Evolutionary conservation across 345 rosid genomes (phyloP).

Genomic region (Cardamine chenopodiifolia): DNA sequence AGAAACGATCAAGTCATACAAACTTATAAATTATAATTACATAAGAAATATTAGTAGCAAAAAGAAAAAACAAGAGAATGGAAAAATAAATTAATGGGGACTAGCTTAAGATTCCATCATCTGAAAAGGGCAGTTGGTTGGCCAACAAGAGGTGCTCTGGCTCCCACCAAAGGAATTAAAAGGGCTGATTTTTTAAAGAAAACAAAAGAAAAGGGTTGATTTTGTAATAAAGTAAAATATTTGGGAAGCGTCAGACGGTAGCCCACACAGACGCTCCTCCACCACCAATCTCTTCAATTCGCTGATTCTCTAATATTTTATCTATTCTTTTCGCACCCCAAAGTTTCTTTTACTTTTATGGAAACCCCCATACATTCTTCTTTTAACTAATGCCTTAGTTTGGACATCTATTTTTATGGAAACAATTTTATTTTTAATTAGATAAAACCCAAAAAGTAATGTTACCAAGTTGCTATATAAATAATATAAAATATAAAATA

Average conservation of each 20-base stretch:
- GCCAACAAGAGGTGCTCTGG: constrained; percentile 40
- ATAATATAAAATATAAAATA: background rate
- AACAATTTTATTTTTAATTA: background rate
- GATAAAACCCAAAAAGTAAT: background rate
- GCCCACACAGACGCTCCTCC: constrained; percentile 26
- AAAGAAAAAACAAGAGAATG: background rate
- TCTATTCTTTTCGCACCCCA: constrained; percentile 10
- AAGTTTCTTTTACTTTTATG: constrained; percentile 32
- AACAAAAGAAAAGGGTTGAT: constrained; percentile 13
- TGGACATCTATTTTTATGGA: constrained; percentile 4
- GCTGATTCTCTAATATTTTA: constrained; percentile 30
- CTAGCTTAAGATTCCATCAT: constrained; percentile 36
- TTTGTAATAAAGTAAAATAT: constrained; percentile 35
- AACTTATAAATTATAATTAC: background rate
- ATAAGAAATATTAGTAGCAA: background rate
- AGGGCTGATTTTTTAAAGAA: background rate
- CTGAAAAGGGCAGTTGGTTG: constrained; percentile 40
- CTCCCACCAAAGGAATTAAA: constrained; percentile 23
- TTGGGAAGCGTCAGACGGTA: constrained; percentile 19
- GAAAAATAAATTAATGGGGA: background rate
- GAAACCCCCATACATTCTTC: constrained; percentile 26
- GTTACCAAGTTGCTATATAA: constrained; percentile 22
- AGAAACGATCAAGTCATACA: background rate
- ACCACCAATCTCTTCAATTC: constrained; percentile 25
- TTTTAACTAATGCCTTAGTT: constrained; percentile 11